Conservation (phyloP, 2,329 filamentous ascomycete genomes). For the Colletotrichum navitas region DNA sequence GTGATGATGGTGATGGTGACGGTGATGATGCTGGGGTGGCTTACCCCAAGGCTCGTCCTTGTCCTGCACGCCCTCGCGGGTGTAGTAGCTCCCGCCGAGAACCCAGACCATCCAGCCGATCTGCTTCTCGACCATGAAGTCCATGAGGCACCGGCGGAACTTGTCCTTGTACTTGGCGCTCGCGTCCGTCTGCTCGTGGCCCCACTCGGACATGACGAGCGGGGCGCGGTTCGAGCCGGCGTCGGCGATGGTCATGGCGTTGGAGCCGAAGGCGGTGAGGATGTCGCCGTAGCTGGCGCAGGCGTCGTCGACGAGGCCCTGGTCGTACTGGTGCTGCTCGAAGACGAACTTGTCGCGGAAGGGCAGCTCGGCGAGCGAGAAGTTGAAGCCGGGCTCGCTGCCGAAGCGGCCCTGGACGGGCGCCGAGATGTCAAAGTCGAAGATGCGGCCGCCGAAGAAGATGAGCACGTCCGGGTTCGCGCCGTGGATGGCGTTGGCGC, state of each 20-base stretch:
- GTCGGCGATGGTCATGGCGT: background rate
- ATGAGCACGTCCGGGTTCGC: slow-evolving; percentile 61
- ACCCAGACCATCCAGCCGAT: slow-evolving; percentile 63
- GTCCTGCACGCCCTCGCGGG: slow-evolving; percentile 58
- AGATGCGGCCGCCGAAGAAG: slow-evolving; percentile 52
- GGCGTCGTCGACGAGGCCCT: slow-evolving; percentile 40
- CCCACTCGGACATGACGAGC: slow-evolving; percentile 39
- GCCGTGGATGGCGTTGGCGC: slow-evolving; percentile 57
- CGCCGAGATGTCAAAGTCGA: slow-evolving; percentile 50
- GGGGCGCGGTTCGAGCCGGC: slow-evolving; percentile 13
- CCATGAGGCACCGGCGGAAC: slow-evolving; percentile 59
- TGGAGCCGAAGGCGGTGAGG: slow-evolving; percentile 1
- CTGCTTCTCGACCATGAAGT: slow-evolving; percentile 50
- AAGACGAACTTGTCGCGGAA: slow-evolving; percentile 57
- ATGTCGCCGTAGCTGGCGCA: slow-evolving; percentile 9
- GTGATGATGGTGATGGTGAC: no score
- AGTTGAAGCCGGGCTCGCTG: slow-evolving; percentile 28
- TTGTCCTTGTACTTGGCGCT: slow-evolving; percentile 44
- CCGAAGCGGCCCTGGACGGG: slow-evolving; percentile 47
- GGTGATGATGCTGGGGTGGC: background rate
- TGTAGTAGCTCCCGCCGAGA: slow-evolving; percentile 63
- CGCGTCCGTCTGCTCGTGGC: slow-evolving; percentile 29
- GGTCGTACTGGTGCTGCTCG: slow-evolving; percentile 54
- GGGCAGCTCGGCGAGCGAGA: slow-evolving; percentile 55
- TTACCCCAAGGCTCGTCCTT: slow-evolving; percentile 62